Base-by-base conservation (phyloP, 2,329 filamentous ascomycete genomes). In the Fusarium proliferatum region DNA sequence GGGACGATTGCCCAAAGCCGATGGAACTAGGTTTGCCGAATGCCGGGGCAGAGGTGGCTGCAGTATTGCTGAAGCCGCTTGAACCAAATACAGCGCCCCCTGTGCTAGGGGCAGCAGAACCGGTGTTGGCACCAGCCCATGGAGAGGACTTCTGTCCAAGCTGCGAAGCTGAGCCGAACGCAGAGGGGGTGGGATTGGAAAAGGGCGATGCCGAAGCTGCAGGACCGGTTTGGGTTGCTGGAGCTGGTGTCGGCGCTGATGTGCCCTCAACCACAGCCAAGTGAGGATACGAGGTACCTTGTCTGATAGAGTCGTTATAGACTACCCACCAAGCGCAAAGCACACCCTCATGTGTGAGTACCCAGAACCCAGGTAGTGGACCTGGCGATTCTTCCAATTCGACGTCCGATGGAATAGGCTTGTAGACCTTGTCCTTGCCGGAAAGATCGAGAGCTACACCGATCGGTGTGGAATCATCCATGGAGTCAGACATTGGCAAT, bases 281-380 rank as follows among this genome's bases (percentile, higher is more conserved):
- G 9, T 93, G 93, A 45, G 92, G 88, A 80, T 95, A 98, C 1
- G 90, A 89, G 11, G 89, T 90, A 7, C 91, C 91, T 76, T 92
- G 86, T 67, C 92, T 90, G 69, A 99, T 91, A 4, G 96, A 95
- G 46, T 97, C 94, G 41, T 93, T 90, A 83, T 98, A 98, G 26
- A 98, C 89, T 48, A 98, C 84, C 94, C 96, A 98, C 95, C 96
- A 99, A 17, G 91, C 88, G 51, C 90, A 91, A 21, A 99, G 85
- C 15, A 97, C 84, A 72, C 96, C 96, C 78, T 98, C 94, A 74
- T 97, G 92, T 68, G 97, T 98, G 21, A 99, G 85, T 36, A 94
- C 88, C 87, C 96, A 92, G 46, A 97, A 86, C 16, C 92, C 94
- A 10, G 96, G 96, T 13, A 98, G 83, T 17, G 96, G 96, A 2